phyloP scores from a whole-genome alignment of 106 monocot species.

The Triglochin maritima region DNA sequence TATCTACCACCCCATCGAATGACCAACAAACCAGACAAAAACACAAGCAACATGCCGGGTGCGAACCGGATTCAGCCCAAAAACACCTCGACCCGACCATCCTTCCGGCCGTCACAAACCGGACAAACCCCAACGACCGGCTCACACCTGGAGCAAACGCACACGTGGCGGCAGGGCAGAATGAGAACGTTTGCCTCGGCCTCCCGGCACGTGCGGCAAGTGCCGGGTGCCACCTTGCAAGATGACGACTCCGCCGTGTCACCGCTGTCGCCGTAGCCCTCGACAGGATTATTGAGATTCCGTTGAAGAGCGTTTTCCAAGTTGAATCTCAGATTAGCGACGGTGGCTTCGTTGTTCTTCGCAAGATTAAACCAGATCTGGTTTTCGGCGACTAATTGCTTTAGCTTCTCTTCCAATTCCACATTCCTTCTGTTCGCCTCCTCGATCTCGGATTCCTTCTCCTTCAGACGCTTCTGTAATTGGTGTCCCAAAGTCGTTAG shows the following conservation, averaged over 20 bases:
- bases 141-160: slow-evolving; percentile 45
- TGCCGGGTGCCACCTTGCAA: neutral
- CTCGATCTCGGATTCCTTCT: slow-evolving; percentile 5
- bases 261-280: slow-evolving; percentile 33
- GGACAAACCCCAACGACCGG: slow-evolving; percentile 29
- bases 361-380: slow-evolving; percentile 8
- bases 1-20: neutral
- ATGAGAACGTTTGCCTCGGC: slow-evolving; percentile 39
- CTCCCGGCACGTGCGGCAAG: slow-evolving; percentile 36
- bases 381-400: slow-evolving; percentile 5
- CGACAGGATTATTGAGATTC: neutral
- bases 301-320: slow-evolving; percentile 10
- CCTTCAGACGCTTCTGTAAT: neutral
- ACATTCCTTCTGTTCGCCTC: neutral
- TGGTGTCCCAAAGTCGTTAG: slow-evolving; percentile 1
- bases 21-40: neutral
- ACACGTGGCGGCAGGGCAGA: slow-evolving; percentile 62
- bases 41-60: neutral
- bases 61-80: slow-evolving; percentile 14
- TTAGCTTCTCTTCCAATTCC: slow-evolving; percentile 6
- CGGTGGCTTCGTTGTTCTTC: slow-evolving; percentile 6
- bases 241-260: neutral
- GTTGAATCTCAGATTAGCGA: neutral
- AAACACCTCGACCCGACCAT: slow-evolving; percentile 36
- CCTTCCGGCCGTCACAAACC: slow-evolving; percentile 34